phyloP scores from a whole-genome alignment of 2,329 filamentous ascomycete species.

The Pyrenophora seminiperda region DNA sequence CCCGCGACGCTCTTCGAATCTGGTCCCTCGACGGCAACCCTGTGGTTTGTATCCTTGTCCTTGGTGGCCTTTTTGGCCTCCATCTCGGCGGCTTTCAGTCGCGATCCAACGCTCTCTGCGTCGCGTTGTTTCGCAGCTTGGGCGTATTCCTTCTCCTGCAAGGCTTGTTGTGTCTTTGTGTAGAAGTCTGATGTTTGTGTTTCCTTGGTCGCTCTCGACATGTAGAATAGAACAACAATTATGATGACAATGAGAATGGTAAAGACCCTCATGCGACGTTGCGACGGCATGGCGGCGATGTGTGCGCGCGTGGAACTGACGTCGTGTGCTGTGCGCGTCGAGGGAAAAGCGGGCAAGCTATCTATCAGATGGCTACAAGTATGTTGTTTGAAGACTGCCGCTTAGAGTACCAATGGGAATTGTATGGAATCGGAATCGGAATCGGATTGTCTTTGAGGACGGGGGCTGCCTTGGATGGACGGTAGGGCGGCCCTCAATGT shows the following conservation, averaged over 20 bases:
- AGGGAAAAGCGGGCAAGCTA: not conserved
- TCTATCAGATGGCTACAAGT: not conserved
- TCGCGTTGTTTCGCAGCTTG: slow-evolving; percentile 53
- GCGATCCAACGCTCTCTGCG: slow-evolving; percentile 61
- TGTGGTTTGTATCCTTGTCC: slow-evolving; percentile 62
- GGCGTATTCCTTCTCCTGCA: slow-evolving; percentile 46
- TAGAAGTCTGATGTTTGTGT: slow-evolving; percentile 62
- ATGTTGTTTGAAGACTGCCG: not conserved
- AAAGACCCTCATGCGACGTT: slow-evolving; percentile 70
- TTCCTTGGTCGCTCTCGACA: slow-evolving; percentile 65
- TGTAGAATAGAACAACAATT: slow-evolving; percentile 73
- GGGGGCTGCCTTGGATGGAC: not conserved
- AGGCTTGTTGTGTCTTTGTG: slow-evolving; percentile 61
- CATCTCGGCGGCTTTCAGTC: slow-evolving; percentile 71
- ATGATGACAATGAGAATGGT: slow-evolving; percentile 67
- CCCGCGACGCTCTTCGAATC: slow-evolving; percentile 60
- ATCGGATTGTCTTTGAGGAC: too few species aligned
- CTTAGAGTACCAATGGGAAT: not conserved
- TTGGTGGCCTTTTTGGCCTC: slow-evolving; percentile 72
- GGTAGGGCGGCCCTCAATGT: not conserved
- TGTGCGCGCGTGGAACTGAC: slow-evolving; percentile 7
- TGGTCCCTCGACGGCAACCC: slow-evolving; percentile 41
- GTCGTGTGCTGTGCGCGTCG: slow-evolving; percentile 11
- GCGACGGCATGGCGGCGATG: slow-evolving; percentile 43
- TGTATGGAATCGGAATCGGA: not conserved